Percentiles rank a stretch among this genome's conserved stretches.
phyloP scores from a whole-genome alignment of 2,329 filamentous ascomycete species.

The Laburnicola sp. region DNA sequence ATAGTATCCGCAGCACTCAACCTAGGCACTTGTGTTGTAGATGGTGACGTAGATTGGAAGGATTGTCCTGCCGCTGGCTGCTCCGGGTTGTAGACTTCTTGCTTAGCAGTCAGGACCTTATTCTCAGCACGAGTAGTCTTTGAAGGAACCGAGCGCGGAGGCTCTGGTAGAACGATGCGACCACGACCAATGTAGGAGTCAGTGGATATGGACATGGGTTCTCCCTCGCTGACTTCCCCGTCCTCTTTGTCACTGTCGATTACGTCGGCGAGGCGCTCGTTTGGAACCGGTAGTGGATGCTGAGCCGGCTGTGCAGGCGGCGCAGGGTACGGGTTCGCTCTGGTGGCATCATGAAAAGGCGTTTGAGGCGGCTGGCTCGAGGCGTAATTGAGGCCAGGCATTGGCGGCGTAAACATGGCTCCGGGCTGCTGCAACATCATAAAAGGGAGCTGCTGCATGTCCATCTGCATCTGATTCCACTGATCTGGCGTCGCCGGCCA shows the following conservation, averaged over 20 bases:
- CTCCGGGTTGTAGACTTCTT: slow-evolving; percentile 24
- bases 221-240: slow-evolving; percentile 72
- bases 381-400: slow-evolving; percentile 23
- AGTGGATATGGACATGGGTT: slow-evolving; percentile 18
- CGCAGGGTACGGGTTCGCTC: slow-evolving; percentile 19
- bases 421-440: slow-evolving; percentile 27
- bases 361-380: slow-evolving; percentile 26
- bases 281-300: slow-evolving; percentile 11
- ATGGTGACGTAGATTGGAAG: slow-evolving; percentile 6
- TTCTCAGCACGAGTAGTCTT: not conserved
- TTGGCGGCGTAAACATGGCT: slow-evolving; percentile 30
- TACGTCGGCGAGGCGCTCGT: slow-evolving; percentile 35
- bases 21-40: slow-evolving; percentile 10
- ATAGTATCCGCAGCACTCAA: slow-evolving; percentile 7
- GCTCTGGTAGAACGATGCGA: slow-evolving; percentile 12
- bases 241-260: slow-evolving; percentile 63
- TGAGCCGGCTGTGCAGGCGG: slow-evolving; percentile 14
- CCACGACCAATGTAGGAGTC: slow-evolving; percentile 16
- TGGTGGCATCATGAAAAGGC: slow-evolving; percentile 19
- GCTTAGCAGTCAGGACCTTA: slow-evolving; percentile 5
- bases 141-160: slow-evolving; percentile 32
- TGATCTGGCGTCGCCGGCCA: slow-evolving; percentile 26
- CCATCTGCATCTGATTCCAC: slow-evolving; percentile 22
- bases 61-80: slow-evolving; percentile 23
- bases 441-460: slow-evolving; percentile 24